phyloP scores from a whole-genome alignment of 257 asterid species.

The Petunia secreta region DNA sequence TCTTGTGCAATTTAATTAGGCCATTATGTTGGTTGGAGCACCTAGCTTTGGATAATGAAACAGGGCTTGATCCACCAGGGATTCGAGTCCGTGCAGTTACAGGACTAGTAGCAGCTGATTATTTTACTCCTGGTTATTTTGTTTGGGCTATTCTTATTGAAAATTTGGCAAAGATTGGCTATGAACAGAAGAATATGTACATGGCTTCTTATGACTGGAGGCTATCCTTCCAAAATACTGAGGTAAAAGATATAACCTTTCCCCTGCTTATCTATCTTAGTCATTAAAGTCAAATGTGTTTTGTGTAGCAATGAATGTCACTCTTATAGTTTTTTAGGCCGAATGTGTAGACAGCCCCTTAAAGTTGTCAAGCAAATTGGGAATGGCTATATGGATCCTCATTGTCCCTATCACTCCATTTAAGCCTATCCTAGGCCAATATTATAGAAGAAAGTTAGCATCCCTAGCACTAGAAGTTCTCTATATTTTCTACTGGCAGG shows the following conservation, averaged over 20 bases:
- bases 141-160: constrained; percentile 91
- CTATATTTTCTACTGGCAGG: neutral
- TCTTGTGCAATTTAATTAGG: constrained; percentile 46
- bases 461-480: no score
- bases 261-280: neutral
- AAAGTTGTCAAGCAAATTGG: neutral
- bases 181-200: constrained; percentile 85
- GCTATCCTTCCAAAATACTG: constrained; percentile 83
- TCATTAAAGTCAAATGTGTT: neutral
- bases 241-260: constrained; percentile 38
- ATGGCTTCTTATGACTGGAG: constrained; percentile 99
- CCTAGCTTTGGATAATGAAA: constrained; percentile 84
- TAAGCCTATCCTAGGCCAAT: neutral
- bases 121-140: constrained; percentile 90
- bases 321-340: neutral
- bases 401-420: neutral
- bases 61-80: constrained; percentile 93
- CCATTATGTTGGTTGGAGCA: constrained; percentile 98
- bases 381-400: neutral
- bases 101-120: constrained; percentile 87
- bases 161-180: constrained; percentile 89
- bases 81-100: constrained; percentile 86
- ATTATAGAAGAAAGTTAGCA: no score
- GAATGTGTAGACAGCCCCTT: no score
- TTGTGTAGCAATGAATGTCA: neutral